phyloP scores from a whole-genome alignment of 2,329 filamentous ascomycete genomes.

The Colletotrichum nymphaeae region DNA sequence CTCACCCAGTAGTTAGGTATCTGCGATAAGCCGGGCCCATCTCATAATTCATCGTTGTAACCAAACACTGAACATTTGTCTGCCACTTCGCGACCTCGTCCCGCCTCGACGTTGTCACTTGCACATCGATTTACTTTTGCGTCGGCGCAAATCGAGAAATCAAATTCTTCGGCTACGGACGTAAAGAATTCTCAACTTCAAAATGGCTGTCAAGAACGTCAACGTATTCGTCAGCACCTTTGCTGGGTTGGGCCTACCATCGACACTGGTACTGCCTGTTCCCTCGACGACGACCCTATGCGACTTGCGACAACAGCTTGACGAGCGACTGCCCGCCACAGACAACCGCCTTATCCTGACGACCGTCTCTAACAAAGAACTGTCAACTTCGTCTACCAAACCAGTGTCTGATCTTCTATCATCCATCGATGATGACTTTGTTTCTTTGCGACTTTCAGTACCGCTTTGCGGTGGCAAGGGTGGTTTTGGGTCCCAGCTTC shows the following conservation, averaged over 20 bases:
- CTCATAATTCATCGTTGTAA: background rate
- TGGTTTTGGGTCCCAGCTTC: constrained; percentile 96
- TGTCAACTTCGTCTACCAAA: constrained; percentile 64
- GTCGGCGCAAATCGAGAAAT: background rate
- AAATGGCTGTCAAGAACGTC: constrained; percentile 69
- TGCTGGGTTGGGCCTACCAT: constrained; percentile 81
- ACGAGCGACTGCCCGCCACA: constrained; percentile 69
- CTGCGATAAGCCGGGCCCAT: background rate
- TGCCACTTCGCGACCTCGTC: background rate
- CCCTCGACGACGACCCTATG: constrained; percentile 72
- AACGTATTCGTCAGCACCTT: constrained; percentile 91
- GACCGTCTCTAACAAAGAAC: constrained; percentile 80
- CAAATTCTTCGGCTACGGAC: background rate
- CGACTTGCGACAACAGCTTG: constrained; percentile 73
- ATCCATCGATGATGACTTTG: constrained; percentile 70
- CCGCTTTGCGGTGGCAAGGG: constrained; percentile 94
- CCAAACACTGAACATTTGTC: background rate
- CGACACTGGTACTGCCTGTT: constrained; percentile 84
- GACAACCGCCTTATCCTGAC: constrained; percentile 79
- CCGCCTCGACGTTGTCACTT: background rate
- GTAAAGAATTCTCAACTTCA: background rate
- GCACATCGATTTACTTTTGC: background rate
- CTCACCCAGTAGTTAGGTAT: background rate
- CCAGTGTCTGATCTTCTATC: constrained; percentile 73
- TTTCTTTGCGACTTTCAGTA: constrained; percentile 83